Percentiles rank a stretch among this genome's conserved stretches.
Evolutionary conservation across 2,329 filamentous ascomycete species (phyloP).

Genomic region (Penicillium capsulatum): DNA sequence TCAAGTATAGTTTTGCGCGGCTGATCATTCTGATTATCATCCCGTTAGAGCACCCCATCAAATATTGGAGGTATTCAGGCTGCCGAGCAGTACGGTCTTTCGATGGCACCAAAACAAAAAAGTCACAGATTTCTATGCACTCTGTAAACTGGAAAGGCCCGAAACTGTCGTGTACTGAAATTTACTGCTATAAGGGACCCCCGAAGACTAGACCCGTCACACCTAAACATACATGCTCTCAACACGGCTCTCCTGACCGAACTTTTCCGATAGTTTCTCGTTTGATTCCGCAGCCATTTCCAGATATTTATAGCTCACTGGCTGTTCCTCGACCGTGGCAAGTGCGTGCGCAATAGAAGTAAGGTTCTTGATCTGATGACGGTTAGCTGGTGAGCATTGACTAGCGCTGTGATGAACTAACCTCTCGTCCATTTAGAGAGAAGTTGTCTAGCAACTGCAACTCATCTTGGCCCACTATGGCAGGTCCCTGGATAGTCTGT

Average conservation of each 20-base stretch:
- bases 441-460: slow-evolving; percentile 8
- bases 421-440: slow-evolving; percentile 16
- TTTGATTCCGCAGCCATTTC: background rate
- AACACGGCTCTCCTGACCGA: background rate
- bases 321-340: background rate
- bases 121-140: no score
- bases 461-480: slow-evolving; percentile 8
- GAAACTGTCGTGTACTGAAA: background rate
- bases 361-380: background rate
- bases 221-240: background rate
- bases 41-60: no score
- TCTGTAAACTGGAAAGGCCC: background rate
- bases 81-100: no score
- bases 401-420: slow-evolving; percentile 5
- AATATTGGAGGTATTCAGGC: no score
- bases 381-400: background rate
- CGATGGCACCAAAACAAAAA: no score
- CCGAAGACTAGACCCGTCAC: background rate
- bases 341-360: background rate
- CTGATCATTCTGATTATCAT: no score
- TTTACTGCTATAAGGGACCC: background rate
- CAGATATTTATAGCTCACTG: background rate
- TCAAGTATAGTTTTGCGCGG: no score
- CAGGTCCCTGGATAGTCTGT: slow-evolving; percentile 11
- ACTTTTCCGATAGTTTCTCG: background rate